Evolutionary conservation across 495 filamentous ascomycete species (phyloP), one percentile per base, ranked within the genome.

Genomic region (Aspergillus incahuasiensis): DNA sequence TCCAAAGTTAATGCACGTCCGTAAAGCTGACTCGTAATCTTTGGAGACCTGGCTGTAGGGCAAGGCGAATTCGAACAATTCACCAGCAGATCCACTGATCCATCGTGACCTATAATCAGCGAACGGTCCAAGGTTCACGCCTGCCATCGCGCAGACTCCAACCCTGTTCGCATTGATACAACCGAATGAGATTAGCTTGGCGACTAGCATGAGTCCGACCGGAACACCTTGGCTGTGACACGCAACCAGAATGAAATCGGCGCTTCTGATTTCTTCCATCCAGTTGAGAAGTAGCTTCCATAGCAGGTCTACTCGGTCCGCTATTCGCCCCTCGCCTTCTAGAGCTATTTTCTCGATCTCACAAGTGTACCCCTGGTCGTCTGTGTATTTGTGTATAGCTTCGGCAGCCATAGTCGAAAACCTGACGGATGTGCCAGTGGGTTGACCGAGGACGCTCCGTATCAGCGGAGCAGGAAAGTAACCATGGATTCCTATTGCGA

Each of bases 221-320:
- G 95, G 91, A 0, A 97, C 95, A 24, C 94, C 94, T 68, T 98
- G 94, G 18, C 90, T 95, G 68, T 98, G 94, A 58, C 91, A 95
- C 16, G 89, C 90, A 32, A 98, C 71, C 50, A 98, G 65, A 40
- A 98, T 86, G 51, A 97, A 86, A 68, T 98, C 94, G 0, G 94
- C 91, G 45, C 81, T 80, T 47, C 86, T 82, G 21, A 98, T 88
- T 51, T 94, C 86, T 20, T 95, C 89, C 68, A 96, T 89, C 92
- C 91, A 96, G 64, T 96, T 97, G 24, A 97, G 74, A 22, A 97
- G 73, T 2, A 97, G 76, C 66, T 94, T 96, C 94, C 94, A 98
- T 4, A 98, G 76, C 46, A 91, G 83, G 53, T 92, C 87, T 2
- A 97, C 90, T 18, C 94, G 82, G 49, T 97, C 91, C 3, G 82